Evolutionary conservation across 257 asterid genomes (phyloP).

Genomic region (Gentiana macrophylla): DNA sequence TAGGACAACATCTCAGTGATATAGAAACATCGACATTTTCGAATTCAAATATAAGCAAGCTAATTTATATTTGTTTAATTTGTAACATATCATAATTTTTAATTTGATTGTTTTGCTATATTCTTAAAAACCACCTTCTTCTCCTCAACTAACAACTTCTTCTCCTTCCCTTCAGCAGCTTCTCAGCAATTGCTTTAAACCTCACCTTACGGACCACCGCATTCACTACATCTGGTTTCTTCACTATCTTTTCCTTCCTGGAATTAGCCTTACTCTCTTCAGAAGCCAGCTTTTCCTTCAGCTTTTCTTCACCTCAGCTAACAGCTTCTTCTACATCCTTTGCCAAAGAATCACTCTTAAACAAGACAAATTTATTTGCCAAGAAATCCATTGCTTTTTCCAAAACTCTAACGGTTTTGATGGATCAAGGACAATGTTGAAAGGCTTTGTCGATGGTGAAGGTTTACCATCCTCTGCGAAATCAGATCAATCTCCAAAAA

Average conservation of each 20-base stretch:
- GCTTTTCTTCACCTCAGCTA: conserved; percentile 20
- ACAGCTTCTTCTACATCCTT: conserved; percentile 58
- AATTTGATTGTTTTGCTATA: no score
- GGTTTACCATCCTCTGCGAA: conserved; percentile 43
- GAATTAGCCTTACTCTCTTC: conserved; percentile 32
- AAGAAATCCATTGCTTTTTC: conserved; percentile 53
- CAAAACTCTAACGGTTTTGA: conserved; percentile 56
- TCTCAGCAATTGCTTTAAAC: not conserved
- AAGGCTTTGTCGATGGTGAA: conserved; percentile 26
- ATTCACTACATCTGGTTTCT: conserved; percentile 8
- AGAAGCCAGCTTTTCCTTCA: conserved; percentile 42
- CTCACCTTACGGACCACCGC: conserved; percentile 9
- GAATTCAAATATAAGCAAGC: no score
- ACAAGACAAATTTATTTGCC: conserved; percentile 62
- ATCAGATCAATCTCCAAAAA: conserved; percentile 16
- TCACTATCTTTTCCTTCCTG: conserved; percentile 11
- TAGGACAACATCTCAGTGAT: no score
- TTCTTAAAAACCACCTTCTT: not conserved
- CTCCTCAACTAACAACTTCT: conserved; percentile 18
- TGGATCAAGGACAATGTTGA: conserved; percentile 45
- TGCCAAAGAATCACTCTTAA: conserved; percentile 58
- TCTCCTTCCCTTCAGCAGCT: conserved; percentile 7
- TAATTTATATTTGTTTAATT: no score
- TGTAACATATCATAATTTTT: no score
- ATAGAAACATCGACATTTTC: no score